A percentile compares a stretch with the other conserved stretches of the same genome.
phyloP scores from a whole-genome alignment of 305 asterid genomes.

The Striga hermonthica region DNA sequence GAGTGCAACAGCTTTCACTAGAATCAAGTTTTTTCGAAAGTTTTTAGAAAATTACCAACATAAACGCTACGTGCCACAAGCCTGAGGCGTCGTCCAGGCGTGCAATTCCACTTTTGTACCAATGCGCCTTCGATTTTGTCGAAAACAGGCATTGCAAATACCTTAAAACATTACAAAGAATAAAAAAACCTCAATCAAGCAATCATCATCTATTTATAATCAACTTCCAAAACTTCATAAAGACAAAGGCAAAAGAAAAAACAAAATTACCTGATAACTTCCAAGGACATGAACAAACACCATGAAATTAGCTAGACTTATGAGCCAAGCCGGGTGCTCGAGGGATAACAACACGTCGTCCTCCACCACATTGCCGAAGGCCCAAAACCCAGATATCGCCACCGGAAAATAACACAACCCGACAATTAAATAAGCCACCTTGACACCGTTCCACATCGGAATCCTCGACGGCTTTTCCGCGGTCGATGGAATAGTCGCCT shows the following conservation, averaged over 20 bases:
- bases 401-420: constrained; percentile 45
- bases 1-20: no score
- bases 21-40: not conserved
- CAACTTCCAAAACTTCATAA: no score
- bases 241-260: no score
- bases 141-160: constrained; percentile 52
- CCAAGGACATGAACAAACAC: constrained; percentile 50
- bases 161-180: constrained; percentile 18
- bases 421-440: constrained; percentile 39
- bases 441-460: constrained; percentile 44
- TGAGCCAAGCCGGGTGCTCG: constrained; percentile 42
- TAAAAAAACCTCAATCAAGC: not conserved
- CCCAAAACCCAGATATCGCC: constrained; percentile 45
- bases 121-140: constrained; percentile 39
- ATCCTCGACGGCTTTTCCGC: constrained; percentile 36
- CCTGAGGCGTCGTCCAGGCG: constrained; percentile 42
- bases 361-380: constrained; percentile 41
- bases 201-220: not conserved
- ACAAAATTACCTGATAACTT: constrained; percentile 42
- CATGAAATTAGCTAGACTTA: constrained; percentile 44
- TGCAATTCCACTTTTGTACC: constrained; percentile 30
- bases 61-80: constrained; percentile 38
- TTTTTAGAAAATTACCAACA: constrained; percentile 34
- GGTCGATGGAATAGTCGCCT: constrained; percentile 53
- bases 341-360: constrained; percentile 42